phyloP scores from a whole-genome alignment of 169 alveolate species.

The Plasmodium vinckei region DNA sequence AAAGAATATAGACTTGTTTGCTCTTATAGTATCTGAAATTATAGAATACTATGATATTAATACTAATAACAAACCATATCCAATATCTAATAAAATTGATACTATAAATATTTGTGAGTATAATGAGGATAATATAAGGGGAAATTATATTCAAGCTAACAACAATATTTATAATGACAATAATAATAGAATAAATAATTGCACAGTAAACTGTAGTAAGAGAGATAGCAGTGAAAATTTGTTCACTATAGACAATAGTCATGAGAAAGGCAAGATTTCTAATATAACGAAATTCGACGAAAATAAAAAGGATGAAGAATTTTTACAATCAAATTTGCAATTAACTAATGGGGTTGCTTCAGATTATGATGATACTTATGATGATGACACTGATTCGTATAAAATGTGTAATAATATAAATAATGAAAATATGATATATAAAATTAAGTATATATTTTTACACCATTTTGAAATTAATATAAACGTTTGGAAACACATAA shows the following conservation, averaged over 20 bases:
- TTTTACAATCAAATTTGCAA: background rate
- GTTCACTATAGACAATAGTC: background rate
- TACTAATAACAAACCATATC: background rate
- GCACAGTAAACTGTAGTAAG: background rate
- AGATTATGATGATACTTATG: background rate
- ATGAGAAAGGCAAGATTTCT: background rate
- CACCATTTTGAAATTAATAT: conserved; percentile 28
- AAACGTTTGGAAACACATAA: conserved; percentile 46
- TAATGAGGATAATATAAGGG: background rate
- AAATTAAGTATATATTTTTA: conserved; percentile 23
- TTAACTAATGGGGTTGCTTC: background rate
- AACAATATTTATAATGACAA: background rate
- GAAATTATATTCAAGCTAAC: background rate
- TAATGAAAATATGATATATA: background rate
- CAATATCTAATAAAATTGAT: background rate
- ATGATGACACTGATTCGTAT: background rate
- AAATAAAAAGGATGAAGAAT: background rate
- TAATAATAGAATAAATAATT: background rate
- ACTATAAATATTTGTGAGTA: background rate
- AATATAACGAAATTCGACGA: background rate
- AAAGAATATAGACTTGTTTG: conserved; percentile 28
- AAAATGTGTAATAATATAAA: background rate
- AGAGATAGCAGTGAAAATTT: background rate
- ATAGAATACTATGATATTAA: background rate
- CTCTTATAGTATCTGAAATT: conserved; percentile 7